These are phyloP conservation scores for Apiospora sp. DNA, from an alignment of 2,329 filamentous ascomycete genomes.

Conservation along the genomic window DNA sequence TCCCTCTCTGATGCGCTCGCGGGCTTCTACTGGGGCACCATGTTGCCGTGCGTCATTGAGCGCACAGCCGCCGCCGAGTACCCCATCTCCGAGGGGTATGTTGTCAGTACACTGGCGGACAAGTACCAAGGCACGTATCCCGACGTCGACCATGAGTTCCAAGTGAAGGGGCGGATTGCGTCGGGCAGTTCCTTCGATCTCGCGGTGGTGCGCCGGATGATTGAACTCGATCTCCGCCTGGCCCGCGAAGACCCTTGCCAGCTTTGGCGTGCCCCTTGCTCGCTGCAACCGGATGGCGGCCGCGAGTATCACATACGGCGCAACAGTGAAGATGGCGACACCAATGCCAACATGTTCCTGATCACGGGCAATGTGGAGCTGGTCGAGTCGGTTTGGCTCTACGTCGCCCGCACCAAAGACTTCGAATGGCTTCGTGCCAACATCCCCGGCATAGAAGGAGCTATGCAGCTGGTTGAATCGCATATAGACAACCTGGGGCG, in stretches of 20 bases:
- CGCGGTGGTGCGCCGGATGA: constrained; percentile 29
- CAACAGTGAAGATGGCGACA: constrained; percentile 26
- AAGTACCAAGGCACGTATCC: constrained; percentile 31
- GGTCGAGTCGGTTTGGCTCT: constrained; percentile 28
- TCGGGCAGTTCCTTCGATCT: constrained; percentile 27
- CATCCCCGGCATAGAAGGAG: constrained; percentile 25
- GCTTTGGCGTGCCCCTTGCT: constrained; percentile 30
- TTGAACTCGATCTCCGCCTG: constrained; percentile 29
- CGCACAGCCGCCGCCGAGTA: constrained; percentile 26
- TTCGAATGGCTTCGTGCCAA: constrained; percentile 26
- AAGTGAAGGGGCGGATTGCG: constrained; percentile 29
- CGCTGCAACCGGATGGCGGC: constrained; percentile 27
- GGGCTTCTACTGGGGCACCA: constrained; percentile 30
- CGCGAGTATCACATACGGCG: constrained; percentile 31
- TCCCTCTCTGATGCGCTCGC: constrained; percentile 28
- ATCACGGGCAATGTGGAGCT: constrained; percentile 30
- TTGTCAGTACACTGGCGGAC: constrained; percentile 30
- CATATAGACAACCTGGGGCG: constrained; percentile 27
- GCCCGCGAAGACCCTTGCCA: constrained; percentile 29
- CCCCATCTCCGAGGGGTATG: constrained; percentile 26
- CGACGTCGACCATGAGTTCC: constrained; percentile 31
- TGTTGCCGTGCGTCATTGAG: constrained; percentile 29
- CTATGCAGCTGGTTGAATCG: constrained; percentile 23
- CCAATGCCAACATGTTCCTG: constrained; percentile 30
- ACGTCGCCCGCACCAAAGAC: constrained; percentile 28